Evolutionary conservation across 2,329 filamentous ascomycete genomes (phyloP), one percentile per base, ranked within the genome.

Genomic region (Boeremia lycopersici): DNA sequence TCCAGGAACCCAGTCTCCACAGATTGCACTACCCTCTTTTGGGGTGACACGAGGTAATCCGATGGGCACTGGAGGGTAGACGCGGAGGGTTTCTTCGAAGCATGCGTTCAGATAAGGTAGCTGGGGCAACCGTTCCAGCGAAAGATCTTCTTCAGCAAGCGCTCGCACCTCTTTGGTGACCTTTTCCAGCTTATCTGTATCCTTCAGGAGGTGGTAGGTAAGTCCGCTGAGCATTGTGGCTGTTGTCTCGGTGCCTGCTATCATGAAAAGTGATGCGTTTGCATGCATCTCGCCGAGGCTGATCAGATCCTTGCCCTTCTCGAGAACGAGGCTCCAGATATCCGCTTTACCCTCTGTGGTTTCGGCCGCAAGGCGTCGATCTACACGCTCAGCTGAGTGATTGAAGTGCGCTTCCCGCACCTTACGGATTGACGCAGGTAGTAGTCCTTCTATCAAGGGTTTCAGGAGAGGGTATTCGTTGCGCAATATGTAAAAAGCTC

Each of bases 231-330:
- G 62, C 7, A 76, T 45, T 0, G 74, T 78, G 0, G 78, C 78
- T 0, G 77, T 77, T 0, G 79, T 80, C 49, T 81, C 78, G 17
- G 74, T 76, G 1, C 78, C 79, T 2, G 77, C 79, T 6, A 76
- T 47, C 60, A 80, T 78, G 31, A 80, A 68, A 0, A 76, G 26
- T 2, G 60, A 56, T 0, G 71, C 63, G 45, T 77, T 78, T 0
- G 70, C 53, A 17, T 77, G 67, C 65, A 81, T 77, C 41, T 81
- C 75, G 1, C 39, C 52, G 23, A 61, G 46, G 4, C 53, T 56
- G 26, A 75, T 38, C 0, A 62, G 65, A n/a, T 64, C 63, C 2
- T 63, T 67, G 19, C 25, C 41, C 6, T 52, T 23, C 4, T 40
- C n/a, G 12, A 48, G 13, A 10, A 41, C 30, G 9, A 41, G 36